A percentile compares a stretch with the other conserved stretches of the same genome.
phyloP scores from a whole-genome alignment of 2,329 filamentous ascomycete genomes.

The Alternaria sp. region DNA sequence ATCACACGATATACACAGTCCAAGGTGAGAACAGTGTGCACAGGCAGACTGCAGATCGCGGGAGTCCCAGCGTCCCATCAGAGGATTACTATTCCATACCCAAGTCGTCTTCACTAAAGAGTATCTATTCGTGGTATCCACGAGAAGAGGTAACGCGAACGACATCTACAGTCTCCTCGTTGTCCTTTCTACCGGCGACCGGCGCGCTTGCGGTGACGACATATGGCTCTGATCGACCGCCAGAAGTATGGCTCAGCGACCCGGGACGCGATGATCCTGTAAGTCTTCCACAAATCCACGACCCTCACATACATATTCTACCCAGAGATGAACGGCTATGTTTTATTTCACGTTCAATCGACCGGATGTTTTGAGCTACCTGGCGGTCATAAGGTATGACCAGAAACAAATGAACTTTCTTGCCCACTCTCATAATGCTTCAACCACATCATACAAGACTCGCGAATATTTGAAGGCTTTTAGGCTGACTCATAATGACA shows the following conservation, averaged over 20 bases:
- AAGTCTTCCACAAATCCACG: not conserved
- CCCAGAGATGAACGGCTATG: not conserved
- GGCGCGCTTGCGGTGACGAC: constrained; percentile 41
- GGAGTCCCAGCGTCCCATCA: not conserved
- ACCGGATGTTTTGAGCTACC: not conserved
- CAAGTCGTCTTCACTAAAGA: not conserved
- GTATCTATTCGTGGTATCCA: constrained; percentile 22
- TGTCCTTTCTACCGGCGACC: constrained; percentile 35
- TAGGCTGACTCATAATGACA: too few relatives aligned
- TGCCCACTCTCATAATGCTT: too few relatives aligned
- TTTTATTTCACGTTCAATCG: not conserved
- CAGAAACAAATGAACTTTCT: too few relatives aligned
- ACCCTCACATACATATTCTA: not conserved
- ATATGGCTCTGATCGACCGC: constrained; percentile 35
- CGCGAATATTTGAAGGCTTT: too few relatives aligned
- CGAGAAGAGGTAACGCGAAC: constrained; percentile 32
- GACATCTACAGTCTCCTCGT: constrained; percentile 40
- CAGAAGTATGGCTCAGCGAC: constrained; percentile 35
- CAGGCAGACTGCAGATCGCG: constrained; percentile 12
- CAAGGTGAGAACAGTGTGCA: constrained; percentile 33
- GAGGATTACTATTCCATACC: not conserved
- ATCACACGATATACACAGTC: constrained; percentile 32
- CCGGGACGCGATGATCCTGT: constrained; percentile 31
- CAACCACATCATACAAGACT: too few relatives aligned
- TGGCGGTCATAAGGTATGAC: too few relatives aligned